Base-by-base conservation (phyloP, 208 protist species). In the Leishmania martiniquensis region DNA sequence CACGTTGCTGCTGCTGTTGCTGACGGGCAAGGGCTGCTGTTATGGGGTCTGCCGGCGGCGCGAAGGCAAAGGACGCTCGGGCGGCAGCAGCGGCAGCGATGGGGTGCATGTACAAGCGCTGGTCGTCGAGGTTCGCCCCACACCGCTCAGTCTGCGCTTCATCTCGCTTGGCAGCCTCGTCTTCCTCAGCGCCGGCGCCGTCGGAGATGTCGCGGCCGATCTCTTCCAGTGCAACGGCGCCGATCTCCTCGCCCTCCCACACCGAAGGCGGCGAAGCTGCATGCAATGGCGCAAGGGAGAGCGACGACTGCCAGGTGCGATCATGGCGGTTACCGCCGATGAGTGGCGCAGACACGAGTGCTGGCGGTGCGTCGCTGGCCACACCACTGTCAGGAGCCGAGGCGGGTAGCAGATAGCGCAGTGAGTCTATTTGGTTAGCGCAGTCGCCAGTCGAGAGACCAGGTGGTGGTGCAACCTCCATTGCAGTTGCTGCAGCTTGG, bases 11-110 rank as follows among this genome's bases (percentile, higher is more conserved):
- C 76, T 87, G 83, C 83, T 81, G 72, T 42, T 79, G 60, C 71
- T 80, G 83, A 13, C 72, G 68, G 4, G 78, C 76, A 51, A 87
- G 74, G 7, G 84, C 84, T 1, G 79, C 80, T 13, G 80, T 85
- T 54, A 87, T 69, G 6, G 84, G 84, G 34, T 87, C 84, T 20
- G n/a, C 13, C 10, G 42, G 17, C 42, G 37, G 39, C 25, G 34
- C 4, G 37, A 67, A 32, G 22, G 4, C 29, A 1, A 44, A 44
- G 10, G 62, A 52, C 45, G n/a, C 59, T 44, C 45, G n/a, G 74
- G 74, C 2, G 37, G 70, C 49, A 20, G 51, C 42, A 15, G 71
- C 17, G 44, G 32, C 62, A 65, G 59, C 47, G n/a, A 72, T 2
- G 29, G 80, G 69, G 45, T 75, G 66, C 4, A 79, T 42, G 49